Percentiles rank a stretch among this genome's conserved stretches.
These are phyloP conservation scores for Xylaria hypoxylon DNA, from an alignment of 2,329 filamentous ascomycete species.

Conservation along the genomic window DNA sequence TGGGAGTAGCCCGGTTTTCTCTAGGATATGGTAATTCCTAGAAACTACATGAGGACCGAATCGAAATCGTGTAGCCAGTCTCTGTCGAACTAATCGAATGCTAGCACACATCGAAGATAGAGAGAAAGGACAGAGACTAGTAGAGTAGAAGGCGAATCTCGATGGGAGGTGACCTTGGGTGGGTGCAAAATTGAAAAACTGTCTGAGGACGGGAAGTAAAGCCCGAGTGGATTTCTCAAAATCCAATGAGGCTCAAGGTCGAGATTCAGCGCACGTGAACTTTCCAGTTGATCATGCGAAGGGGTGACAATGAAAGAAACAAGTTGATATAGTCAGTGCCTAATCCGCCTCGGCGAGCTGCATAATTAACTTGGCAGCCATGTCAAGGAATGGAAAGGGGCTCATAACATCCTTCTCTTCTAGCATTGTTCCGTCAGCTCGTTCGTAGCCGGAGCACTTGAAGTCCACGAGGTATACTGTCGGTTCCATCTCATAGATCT, in stretches of 20 bases:
- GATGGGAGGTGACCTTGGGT: not conserved
- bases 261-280: constrained; percentile 1
- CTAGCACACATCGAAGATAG: not conserved
- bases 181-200: not conserved
- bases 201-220: not conserved
- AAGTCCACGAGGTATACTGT: constrained; percentile 97
- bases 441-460: constrained; percentile 97
- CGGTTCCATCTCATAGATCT: constrained; percentile 93
- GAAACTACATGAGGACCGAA: not conserved
- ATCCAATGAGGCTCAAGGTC: not conserved
- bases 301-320: not conserved
- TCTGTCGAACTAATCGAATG: not conserved
- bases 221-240: constrained; percentile 9
- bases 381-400: constrained; percentile 94
- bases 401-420: constrained; percentile 96
- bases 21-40: not conserved
- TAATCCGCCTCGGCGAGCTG: constrained; percentile 86
- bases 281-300: constrained; percentile 1
- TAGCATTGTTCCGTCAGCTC: constrained; percentile 74
- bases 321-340: constrained; percentile 10
- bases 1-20: not conserved
- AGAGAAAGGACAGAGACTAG: not conserved
- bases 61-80: not conserved
- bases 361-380: constrained; percentile 91
- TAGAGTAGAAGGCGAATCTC: not conserved